phyloP scores from a whole-genome alignment of 192 early-diverging fungal genomes.

The Backusella sp. region DNA sequence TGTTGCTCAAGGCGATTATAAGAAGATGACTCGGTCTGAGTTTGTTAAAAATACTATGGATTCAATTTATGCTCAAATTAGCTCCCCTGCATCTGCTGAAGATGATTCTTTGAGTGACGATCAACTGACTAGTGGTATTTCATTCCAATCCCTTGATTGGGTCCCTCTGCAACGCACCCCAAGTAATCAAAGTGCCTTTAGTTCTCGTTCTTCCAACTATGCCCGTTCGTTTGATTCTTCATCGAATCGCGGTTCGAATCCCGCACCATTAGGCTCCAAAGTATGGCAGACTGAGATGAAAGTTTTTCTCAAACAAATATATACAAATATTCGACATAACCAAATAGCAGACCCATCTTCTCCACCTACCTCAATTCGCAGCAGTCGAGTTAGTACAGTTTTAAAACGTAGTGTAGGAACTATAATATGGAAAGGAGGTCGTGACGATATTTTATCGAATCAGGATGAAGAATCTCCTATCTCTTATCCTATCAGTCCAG shows the following conservation, averaged over 20 bases:
- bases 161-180: slow-evolving; percentile 16
- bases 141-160: slow-evolving; percentile 9
- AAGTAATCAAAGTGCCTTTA: slow-evolving; percentile 14
- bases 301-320: slow-evolving; percentile 30
- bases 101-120: neutral
- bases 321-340: slow-evolving; percentile 21
- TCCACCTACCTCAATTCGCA: neutral
- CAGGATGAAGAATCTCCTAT: neutral
- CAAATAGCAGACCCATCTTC: slow-evolving; percentile 31
- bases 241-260: neutral
- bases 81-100: slow-evolving; percentile 12
- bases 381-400: slow-evolving; percentile 10
- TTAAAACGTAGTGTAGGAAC: slow-evolving; percentile 29
- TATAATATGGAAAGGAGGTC: slow-evolving; percentile 24
- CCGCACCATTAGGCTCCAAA: slow-evolving; percentile 8
- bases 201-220: neutral
- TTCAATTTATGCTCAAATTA: slow-evolving; percentile 39
- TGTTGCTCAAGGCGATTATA: slow-evolving; percentile 67
- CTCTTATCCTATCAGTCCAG: neutral
- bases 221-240: slow-evolving; percentile 1
- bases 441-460: neutral
- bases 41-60: slow-evolving; percentile 73
- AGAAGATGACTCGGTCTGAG: slow-evolving; percentile 73
- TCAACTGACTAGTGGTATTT: slow-evolving; percentile 12
- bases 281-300: slow-evolving; percentile 20